Conservation (phyloP, 345 rosid species). For the Aurinia saxatilis region DNA sequence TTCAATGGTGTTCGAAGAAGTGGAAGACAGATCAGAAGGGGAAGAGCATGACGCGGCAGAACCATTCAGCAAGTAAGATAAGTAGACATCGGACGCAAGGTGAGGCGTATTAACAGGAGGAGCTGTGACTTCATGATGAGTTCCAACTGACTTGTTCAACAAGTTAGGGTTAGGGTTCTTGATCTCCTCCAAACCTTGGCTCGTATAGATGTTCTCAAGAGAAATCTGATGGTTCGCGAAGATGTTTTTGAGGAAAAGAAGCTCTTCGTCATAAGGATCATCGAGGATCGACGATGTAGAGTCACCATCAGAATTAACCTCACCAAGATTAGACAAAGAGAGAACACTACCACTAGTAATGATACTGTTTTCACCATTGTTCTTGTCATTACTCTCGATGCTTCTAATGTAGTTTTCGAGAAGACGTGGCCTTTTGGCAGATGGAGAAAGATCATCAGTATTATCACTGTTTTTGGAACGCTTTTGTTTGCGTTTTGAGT, state of each 20-base stretch:
- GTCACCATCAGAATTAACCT: slow-evolving; percentile 21
- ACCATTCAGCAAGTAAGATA: slow-evolving; percentile 55
- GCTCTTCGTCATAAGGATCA: slow-evolving; percentile 62
- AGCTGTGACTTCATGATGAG: slow-evolving; percentile 3
- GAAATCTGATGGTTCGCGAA: slow-evolving; percentile 31
- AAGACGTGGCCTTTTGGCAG: slow-evolving; percentile 41
- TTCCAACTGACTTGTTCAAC: neutral
- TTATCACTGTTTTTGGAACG: slow-evolving; percentile 20
- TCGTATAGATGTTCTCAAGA: slow-evolving; percentile 18
- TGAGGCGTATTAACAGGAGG: slow-evolving; percentile 15
- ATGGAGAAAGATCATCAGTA: slow-evolving; percentile 5
- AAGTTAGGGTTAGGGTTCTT: slow-evolving; percentile 19
- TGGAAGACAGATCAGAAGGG: slow-evolving; percentile 6
- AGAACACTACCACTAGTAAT: neutral
- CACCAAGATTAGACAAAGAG: slow-evolving; percentile 13
- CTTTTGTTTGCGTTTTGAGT: slow-evolving; percentile 58
- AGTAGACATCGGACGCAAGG: slow-evolving; percentile 51
- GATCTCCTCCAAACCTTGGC: too few relatives aligned
- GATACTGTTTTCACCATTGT: neutral
- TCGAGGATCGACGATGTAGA: slow-evolving; percentile 34
- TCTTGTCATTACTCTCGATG: slow-evolving; percentile 29
- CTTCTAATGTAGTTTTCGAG: slow-evolving; percentile 82
- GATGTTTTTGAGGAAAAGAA: slow-evolving; percentile 54
- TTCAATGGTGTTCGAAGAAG: slow-evolving; percentile 12
- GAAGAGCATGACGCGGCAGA: slow-evolving; percentile 20